Conservation (phyloP, 306 rosid genomes). For the Spatholobus suberectus region DNA sequence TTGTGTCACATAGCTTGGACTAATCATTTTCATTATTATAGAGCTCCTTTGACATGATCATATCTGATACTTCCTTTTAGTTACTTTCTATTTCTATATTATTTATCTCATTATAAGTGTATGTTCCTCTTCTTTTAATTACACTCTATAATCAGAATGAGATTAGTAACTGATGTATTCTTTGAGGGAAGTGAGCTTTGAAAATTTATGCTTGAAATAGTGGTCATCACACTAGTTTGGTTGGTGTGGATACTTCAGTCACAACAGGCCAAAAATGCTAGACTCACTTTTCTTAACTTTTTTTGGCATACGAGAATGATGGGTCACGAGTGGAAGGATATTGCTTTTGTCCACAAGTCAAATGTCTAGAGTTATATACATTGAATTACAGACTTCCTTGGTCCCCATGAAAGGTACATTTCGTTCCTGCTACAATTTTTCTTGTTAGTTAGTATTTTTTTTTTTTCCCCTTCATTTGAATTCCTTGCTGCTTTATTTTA, state of each 20-base stretch:
- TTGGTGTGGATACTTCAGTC: slow-evolving; percentile 24
- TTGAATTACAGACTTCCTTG: slow-evolving; percentile 28
- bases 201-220: background rate
- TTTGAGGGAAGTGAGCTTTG: slow-evolving; percentile 9
- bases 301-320: slow-evolving; percentile 3
- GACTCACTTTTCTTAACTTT: slow-evolving; percentile 2
- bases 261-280: background rate
- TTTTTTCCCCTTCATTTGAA: slow-evolving; percentile 13
- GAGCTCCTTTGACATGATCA: slow-evolving; percentile 7
- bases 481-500: background rate
- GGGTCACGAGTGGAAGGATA: background rate
- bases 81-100: background rate
- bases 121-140: background rate
- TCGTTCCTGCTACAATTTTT: background rate
- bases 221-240: slow-evolving; percentile 19
- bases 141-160: background rate
- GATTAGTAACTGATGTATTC: slow-evolving; percentile 17
- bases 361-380: slow-evolving; percentile 15
- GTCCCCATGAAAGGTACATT: slow-evolving; percentile 30
- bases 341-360: slow-evolving; percentile 20
- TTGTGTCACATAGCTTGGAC: background rate
- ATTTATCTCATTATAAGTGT: background rate
- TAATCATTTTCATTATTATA: background rate
- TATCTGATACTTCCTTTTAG: slow-evolving; percentile 2
- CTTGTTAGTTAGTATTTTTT: slow-evolving; percentile 12